These are phyloP conservation scores for Suhomyces faveliae DNA, from an alignment of 805 yeast genomes.

Conservation along the genomic window DNA sequence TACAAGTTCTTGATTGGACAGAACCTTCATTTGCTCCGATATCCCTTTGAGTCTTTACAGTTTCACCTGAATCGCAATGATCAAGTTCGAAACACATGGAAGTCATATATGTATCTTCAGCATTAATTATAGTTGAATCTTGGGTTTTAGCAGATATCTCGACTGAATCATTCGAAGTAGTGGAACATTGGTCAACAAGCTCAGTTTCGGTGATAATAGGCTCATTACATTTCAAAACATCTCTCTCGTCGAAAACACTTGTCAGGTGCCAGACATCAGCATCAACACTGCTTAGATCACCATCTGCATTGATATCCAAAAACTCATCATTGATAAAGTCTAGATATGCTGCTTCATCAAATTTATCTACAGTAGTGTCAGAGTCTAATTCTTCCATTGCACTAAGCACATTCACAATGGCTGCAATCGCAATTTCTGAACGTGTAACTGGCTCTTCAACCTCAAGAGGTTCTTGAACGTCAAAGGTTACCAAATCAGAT, in stretches of 20 bases:
- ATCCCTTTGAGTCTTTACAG: no score
- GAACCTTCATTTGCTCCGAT: no score
- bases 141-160: no score
- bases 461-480: background rate
- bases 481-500: background rate
- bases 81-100: no score
- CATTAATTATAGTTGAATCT: no score
- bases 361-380: background rate
- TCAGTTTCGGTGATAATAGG: no score
- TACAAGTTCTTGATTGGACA: no score
- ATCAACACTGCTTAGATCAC: background rate
- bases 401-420: background rate
- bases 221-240: no score
- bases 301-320: background rate
- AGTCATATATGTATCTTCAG: no score
- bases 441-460: background rate
- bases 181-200: no score
- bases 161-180: no score
- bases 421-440: background rate
- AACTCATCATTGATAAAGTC: background rate
- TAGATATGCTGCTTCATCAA: background rate
- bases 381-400: background rate
- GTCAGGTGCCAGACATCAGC: background rate
- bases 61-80: no score
- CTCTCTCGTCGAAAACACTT: background rate